A percentile compares a stretch with the other conserved stretches of the same genome.
Evolutionary conservation across 768 basidiomycete genomes (phyloP).

Genomic region (Collybia sp.): DNA sequence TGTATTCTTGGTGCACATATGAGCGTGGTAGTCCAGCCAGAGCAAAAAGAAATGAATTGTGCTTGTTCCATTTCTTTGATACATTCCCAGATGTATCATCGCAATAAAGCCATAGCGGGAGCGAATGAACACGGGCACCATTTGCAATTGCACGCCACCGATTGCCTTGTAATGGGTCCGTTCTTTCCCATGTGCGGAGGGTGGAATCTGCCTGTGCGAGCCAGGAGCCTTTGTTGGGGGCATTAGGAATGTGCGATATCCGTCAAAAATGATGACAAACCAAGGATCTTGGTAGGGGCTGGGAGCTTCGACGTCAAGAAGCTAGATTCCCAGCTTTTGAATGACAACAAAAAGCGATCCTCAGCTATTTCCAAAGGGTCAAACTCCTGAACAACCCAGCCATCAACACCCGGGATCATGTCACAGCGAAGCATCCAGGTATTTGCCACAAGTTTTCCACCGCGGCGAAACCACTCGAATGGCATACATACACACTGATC

Average conservation of each 20-base stretch:
- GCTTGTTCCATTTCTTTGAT: constrained; percentile 46
- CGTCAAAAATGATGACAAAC: neutral
- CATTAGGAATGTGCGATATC: neutral
- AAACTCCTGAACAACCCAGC: neutral
- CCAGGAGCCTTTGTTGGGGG: neutral
- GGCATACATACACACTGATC: neutral
- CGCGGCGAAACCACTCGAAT: neutral
- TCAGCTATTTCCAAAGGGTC: neutral
- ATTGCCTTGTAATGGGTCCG: constrained; percentile 10
- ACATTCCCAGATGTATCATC: constrained; percentile 40
- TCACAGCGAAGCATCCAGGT: neutral
- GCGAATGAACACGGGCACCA: constrained; percentile 20
- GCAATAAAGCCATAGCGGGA: constrained; percentile 36
- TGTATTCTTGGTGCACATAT: constrained; percentile 23
- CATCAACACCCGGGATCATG: neutral
- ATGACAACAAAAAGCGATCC: constrained; percentile 1
- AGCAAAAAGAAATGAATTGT: constrained; percentile 33
- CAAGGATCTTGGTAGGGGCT: constrained; percentile 1
- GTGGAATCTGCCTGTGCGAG: neutral
- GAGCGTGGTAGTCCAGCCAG: constrained; percentile 29
- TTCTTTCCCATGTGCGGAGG: neutral
- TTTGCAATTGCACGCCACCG: constrained; percentile 20
- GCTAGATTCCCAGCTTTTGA: constrained; percentile 1
- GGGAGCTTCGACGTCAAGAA: neutral
- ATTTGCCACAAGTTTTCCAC: neutral